Evolutionary conservation across 2,329 filamentous ascomycete species (phyloP), one percentile per base, ranked within the genome.

Genomic region (Neonectria ditissima): DNA sequence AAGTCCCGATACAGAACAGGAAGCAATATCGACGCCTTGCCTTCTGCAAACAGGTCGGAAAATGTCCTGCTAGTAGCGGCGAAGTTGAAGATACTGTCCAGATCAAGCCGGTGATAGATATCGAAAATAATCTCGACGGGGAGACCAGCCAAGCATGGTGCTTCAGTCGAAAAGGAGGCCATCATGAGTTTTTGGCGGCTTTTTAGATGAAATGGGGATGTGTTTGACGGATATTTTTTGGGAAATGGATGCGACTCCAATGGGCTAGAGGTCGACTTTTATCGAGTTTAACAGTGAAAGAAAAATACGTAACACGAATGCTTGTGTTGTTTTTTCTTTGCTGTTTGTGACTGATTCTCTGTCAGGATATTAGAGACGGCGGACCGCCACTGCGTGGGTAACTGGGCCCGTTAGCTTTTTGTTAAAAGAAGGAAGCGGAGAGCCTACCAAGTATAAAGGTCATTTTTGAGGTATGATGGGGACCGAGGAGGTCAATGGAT

Each of bases 41-140:
- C 77, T 4, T 72, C 70, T 9, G 73, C 69, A 55, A 84, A 82
- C n/a, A 86, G 77, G 3, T 73, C 65, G 16, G 77, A 73, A 16
- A 85, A 76, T 1, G 73, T 73, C 28, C 75, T 78, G 65, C 78
- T 82, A 3, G 75, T 70, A 14, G 73, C 68, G n/a, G 75, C 80
- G 32, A 83, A 75, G 32, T 75, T 76, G 55, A 78, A 79, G 37
- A 83, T 76, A 24, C 80, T 80, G 2, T 74, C 67, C 1, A 84
- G 62, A 58, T 83, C 79, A 54, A 86, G 74, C 18, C 80, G 66
- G 30, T 80, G 79, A 67, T 83, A 83, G 24, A 86, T 81, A 20
- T 84, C 80, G 11, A 86, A 72, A 3, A 85, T 70, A 18, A 85
- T 78, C 68, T 87, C 85, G 3, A 79, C 74, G 0, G 85, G 84